Base-by-base conservation (phyloP, 768 basidiomycete genomes). In the Tylopilus subfusipes region DNA sequence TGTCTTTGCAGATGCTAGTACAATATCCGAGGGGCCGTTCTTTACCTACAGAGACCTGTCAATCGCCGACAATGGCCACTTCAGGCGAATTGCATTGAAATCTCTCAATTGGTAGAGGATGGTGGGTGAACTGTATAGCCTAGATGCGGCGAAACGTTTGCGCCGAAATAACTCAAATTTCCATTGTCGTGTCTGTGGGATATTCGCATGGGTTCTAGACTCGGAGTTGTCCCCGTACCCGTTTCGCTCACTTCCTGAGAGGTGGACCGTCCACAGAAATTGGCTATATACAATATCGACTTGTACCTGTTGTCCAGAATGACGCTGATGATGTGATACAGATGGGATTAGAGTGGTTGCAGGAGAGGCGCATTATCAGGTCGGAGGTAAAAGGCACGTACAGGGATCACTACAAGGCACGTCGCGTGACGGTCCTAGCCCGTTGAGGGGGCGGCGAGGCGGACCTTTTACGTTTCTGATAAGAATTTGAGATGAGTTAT, bases 391-490 rank as follows among this genome's bases (percentile, higher is more conserved):
- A 46, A 21, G 14, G 9, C 13, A 21, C 19, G 29, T 9, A 30
- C 10, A 25, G 21, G n/a, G 19, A 14, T 64, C 44, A 65, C 16
- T 45, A 33, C 42, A 48, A 2, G 29, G 57, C 44, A 40, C 58
- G 57, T 47, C 30, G 62, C 40, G 42, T 68, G 44, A 60, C 48
- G 39, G 21, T 14, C 39, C 55, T 56, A 22, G 40, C 24, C 43
- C 11, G 42, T 43, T 16, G 3, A 10, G 24, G 25, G 39, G 58
- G 16, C 1, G 56, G 54, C 16, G 66, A 59, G 21, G 57, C 44
- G 10, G 46, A 36, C 21, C 61, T 58, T 44, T 63, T 65, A 31
- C 33, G 48, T 57, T 58, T 48, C 50, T 36, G 39, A 44, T 27
- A 38, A 27, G 34, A 25, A 42, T 14, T 42, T 27, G 29, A 42